phyloP scores from a whole-genome alignment of 2,329 filamentous ascomycete genomes.

The Bretziella fagacearum region DNA sequence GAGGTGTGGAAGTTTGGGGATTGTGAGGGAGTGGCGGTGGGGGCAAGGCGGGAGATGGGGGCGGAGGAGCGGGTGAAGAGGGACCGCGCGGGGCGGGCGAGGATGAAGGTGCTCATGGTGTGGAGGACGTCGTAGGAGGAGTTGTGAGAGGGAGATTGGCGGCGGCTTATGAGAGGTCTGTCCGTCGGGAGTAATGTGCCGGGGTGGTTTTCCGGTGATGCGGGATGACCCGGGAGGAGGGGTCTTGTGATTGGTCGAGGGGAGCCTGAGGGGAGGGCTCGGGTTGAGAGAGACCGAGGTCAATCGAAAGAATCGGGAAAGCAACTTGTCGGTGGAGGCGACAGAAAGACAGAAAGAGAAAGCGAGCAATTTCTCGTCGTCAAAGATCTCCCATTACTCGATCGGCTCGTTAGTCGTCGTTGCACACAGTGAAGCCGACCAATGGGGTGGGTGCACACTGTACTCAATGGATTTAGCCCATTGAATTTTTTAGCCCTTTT shows the following conservation, averaged over 20 bases:
- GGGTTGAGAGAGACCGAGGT: too few relatives aligned
- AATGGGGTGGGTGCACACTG: not conserved
- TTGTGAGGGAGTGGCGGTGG: conserved; percentile 17
- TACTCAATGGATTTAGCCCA: conserved; percentile 2
- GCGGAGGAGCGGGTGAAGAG: conserved; percentile 10
- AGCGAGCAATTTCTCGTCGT: not conserved
- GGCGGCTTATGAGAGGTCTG: not conserved
- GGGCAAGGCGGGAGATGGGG: conserved; percentile 18
- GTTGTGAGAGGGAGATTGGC: not conserved
- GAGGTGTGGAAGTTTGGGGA: conserved; percentile 39
- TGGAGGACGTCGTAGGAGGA: not conserved
- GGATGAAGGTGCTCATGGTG: conserved; percentile 11
- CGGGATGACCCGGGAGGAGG: too few relatives aligned
- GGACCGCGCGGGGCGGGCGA: conserved; percentile 11
- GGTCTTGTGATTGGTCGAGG: too few relatives aligned
- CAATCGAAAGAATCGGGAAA: too few relatives aligned
- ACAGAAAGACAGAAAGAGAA: not conserved
- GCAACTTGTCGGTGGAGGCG: not conserved
- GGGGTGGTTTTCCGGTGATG: too few relatives aligned
- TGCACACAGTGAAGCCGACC: not conserved
- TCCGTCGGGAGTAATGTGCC: too few relatives aligned
- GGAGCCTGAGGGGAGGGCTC: too few relatives aligned
- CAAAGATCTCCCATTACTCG: not conserved
- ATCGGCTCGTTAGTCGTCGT: not conserved
- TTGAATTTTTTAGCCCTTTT: conserved; percentile 9